A percentile compares a stretch with the other conserved stretches of the same genome.
Evolutionary conservation across 2,329 filamentous ascomycete genomes (phyloP).

Genomic region (Arachnopeziza araneosa): DNA sequence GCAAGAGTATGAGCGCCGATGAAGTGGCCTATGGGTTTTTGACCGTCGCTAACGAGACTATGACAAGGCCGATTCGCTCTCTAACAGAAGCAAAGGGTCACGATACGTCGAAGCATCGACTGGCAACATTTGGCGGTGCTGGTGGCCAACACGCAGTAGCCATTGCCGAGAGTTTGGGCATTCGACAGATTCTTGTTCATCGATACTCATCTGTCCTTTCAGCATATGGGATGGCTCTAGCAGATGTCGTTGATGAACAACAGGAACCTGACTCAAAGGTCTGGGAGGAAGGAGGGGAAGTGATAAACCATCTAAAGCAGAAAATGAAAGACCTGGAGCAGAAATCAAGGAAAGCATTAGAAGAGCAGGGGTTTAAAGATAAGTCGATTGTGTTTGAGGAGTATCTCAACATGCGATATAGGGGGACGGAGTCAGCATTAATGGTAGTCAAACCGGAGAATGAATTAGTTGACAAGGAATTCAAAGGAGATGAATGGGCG

Average conservation of each 20-base stretch:
- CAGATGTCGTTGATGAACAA: conserved; percentile 86
- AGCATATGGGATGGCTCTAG: conserved; percentile 87
- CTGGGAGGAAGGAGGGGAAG: conserved; percentile 53
- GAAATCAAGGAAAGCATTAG: conserved; percentile 63
- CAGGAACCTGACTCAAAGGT: conserved; percentile 69
- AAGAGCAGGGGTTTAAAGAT: conserved; percentile 73
- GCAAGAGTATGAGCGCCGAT: conserved; percentile 67
- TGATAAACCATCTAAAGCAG: conserved; percentile 55
- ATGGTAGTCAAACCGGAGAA: conserved; percentile 76
- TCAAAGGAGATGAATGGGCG: conserved; percentile 66
- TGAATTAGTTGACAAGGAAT: conserved; percentile 54
- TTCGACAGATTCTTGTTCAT: conserved; percentile 80
- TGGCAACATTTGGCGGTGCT: conserved; percentile 88
- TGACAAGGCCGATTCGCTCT: conserved; percentile 85
- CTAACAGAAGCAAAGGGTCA: conserved; percentile 90
- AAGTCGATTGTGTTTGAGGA: conserved; percentile 78
- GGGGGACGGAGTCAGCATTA: conserved; percentile 82
- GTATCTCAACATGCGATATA: conserved; percentile 90
- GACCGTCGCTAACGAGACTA: conserved; percentile 84
- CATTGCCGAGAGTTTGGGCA: conserved; percentile 78
- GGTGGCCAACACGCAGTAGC: conserved; percentile 91
- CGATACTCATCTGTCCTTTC: conserved; percentile 85
- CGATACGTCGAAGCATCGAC: conserved; percentile 82
- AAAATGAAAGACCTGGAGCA: conserved; percentile 77
- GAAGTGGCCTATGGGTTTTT: conserved; percentile 87